Evolutionary conservation across 2,329 filamentous ascomycete genomes (phyloP).

Genomic region (Aureobasidium lini): DNA sequence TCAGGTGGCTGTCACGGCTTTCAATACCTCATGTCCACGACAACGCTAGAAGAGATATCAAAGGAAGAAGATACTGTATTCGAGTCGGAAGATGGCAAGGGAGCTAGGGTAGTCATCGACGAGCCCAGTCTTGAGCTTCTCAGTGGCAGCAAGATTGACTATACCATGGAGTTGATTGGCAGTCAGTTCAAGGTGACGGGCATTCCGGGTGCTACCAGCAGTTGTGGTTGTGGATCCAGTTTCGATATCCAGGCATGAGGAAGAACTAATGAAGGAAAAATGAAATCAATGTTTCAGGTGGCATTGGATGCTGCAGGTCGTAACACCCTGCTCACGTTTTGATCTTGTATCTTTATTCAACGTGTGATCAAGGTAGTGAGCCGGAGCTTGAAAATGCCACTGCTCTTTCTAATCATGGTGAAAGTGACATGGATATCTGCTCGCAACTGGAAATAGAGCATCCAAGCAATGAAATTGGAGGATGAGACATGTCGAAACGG

Average conservation of each 20-base stretch:
- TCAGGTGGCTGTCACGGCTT: conserved; percentile 96
- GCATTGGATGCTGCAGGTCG: not conserved
- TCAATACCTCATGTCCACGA: conserved; percentile 89
- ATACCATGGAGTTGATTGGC: conserved; percentile 89
- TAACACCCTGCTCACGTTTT: too few relatives aligned
- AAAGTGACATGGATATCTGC: too few relatives aligned
- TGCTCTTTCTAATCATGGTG: too few relatives aligned
- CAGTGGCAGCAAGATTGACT: conserved; percentile 92
- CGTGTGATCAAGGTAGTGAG: too few relatives aligned
- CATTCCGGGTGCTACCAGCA: conserved; percentile 85
- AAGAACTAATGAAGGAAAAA: not conserved
- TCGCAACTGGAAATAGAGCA: not conserved
- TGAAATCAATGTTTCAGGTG: not conserved
- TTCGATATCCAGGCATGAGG: conserved; percentile 65
- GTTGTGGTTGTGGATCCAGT: conserved; percentile 93
- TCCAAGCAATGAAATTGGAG: not conserved
- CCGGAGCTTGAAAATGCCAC: too few relatives aligned
- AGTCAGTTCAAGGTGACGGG: conserved; percentile 95
- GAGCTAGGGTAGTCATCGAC: conserved; percentile 80
- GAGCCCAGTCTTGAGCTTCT: conserved; percentile 78
- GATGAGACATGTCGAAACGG: conserved; percentile 3
- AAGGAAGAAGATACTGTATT: conserved; percentile 84
- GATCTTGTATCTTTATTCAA: too few relatives aligned
- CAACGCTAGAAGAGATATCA: conserved; percentile 50
- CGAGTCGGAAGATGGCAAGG: conserved; percentile 47